A percentile compares a stretch with the other conserved stretches of the same genome.
Evolutionary conservation across 345 rosid species (phyloP).

Genomic region (Moricandia moricandioides): DNA sequence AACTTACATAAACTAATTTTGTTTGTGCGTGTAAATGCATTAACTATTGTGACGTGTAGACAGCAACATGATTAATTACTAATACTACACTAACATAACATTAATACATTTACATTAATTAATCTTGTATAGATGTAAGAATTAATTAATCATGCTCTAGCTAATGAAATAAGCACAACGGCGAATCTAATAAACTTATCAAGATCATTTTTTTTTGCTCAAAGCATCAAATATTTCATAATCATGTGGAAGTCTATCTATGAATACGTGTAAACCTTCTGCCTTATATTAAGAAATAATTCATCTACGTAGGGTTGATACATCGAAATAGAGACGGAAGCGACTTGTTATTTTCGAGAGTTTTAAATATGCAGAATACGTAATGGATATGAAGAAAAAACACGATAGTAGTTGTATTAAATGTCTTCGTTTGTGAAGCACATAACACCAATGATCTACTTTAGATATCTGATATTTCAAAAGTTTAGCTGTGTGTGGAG

Average conservation of each 20-base stretch:
- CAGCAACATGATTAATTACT: background rate
- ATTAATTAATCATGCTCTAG: background rate
- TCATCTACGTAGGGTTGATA: background rate
- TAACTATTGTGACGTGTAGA: background rate
- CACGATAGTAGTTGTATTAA: background rate
- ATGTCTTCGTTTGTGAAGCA: conserved; percentile 1
- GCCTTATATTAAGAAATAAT: background rate
- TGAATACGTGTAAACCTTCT: background rate
- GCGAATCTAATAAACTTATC: background rate
- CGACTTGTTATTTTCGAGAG: background rate
- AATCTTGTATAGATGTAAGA: background rate
- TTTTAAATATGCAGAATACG: background rate
- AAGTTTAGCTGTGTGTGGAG: conserved; percentile 13
- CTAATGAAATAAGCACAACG: background rate
- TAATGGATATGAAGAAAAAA: background rate
- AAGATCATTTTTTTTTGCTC: background rate
- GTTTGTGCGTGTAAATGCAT: conserved; percentile 25
- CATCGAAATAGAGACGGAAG: background rate
- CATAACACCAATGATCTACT: background rate
- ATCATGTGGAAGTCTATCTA: background rate
- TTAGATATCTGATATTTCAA: background rate
- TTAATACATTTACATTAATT: background rate
- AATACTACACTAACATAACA: background rate
- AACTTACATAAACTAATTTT: conserved; percentile 1
- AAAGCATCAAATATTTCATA: background rate